Base-by-base conservation (phyloP, 768 basidiomycete species). In the Lactifluus piperatus region DNA sequence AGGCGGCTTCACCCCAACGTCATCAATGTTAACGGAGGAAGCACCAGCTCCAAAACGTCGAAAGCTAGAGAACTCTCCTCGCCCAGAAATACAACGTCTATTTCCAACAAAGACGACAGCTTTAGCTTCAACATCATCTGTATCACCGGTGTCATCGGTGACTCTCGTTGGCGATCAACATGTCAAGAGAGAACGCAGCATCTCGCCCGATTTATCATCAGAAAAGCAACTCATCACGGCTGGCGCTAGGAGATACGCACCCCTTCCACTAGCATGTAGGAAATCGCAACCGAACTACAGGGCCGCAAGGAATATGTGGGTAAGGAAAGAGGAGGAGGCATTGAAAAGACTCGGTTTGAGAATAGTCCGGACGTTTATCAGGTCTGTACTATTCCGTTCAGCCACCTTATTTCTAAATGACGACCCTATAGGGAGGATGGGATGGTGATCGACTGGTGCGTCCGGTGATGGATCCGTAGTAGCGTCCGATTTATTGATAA, bases 401-500 rank as follows among this genome's bases (percentile, higher is more conserved):
- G 27, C 3, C 39, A n/a, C 26, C 16, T 8, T 20, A 20, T 43
- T 48, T 27, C 52, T 20, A 53, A 27, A 18, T n/a, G 30, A 41
- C 22, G 9, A 14, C 9, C 6, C 18, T 13, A 16, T 30, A 64
- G 64, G 54, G 64, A 64, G 30, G 64, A 64, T 14, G 64, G 64
- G n/a, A 63, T 64, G 62, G 64, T 63, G 8, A 64, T 64, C n/a
- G 64, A 64, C 16, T 64, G 64, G 64, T 64, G 26, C 34, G 39
- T 62, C 8, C 44, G 10, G 7, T 22, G 5, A 18, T 13, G 43
- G 41, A 39, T 29, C 10, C 6, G 4, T 6, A 10, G 6, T 16
- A 18, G 11, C 36, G 27, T 20, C 7, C 22, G 29, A 39, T 39
- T 29, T 53, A 13, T 34, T 34, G 13, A 34, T 34, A 60, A 18